These are phyloP conservation scores for Stachybotrys chartarum DNA, from an alignment of 2,329 filamentous ascomycete species.

Conservation along the genomic window DNA sequence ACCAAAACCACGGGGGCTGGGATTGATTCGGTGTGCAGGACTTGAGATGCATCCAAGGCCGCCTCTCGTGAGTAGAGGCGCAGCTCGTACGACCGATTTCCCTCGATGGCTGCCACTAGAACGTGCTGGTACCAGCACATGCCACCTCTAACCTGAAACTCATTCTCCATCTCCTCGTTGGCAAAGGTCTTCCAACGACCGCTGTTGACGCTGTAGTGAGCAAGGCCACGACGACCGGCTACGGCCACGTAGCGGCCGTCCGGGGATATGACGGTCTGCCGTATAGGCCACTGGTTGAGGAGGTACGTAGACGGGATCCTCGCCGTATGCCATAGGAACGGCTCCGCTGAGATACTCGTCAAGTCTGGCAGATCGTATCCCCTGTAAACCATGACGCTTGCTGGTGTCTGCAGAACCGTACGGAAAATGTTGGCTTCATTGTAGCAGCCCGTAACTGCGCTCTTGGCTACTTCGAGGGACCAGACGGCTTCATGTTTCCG, in stretches of 20 bases:
- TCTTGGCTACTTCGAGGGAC: constrained; percentile 87
- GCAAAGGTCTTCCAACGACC: constrained; percentile 94
- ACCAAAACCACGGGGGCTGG: constrained; percentile 85
- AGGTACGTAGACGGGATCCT: constrained; percentile 82
- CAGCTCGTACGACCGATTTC: constrained; percentile 72
- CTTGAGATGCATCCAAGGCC: constrained; percentile 62
- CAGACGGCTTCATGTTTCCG: constrained; percentile 72
- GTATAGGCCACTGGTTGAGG: constrained; percentile 88
- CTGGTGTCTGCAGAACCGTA: constrained; percentile 81
- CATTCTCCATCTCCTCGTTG: constrained; percentile 73
- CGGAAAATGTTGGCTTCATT: constrained; percentile 85
- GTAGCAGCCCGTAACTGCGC: constrained; percentile 87
- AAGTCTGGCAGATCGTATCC: constrained; percentile 88
- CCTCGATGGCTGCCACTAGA: constrained; percentile 87
- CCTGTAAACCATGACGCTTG: constrained; percentile 84
- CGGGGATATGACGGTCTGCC: constrained; percentile 76
- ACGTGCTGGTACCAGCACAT: constrained; percentile 99
- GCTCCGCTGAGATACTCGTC: constrained; percentile 84
- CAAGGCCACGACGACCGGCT: constrained; percentile 85
- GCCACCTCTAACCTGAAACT: constrained; percentile 86
- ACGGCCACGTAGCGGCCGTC: constrained; percentile 93
- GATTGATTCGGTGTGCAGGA: constrained; percentile 71
- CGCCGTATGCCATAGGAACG: constrained; percentile 90
- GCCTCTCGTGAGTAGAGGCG: constrained; percentile 90
- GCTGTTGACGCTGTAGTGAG: constrained; percentile 92